Percentiles rank a stretch among this genome's conserved stretches.
These are phyloP conservation scores for Nakaseomyces bracarensis DNA, from an alignment of 1,139 yeast genomes.

Conservation along the genomic window DNA sequence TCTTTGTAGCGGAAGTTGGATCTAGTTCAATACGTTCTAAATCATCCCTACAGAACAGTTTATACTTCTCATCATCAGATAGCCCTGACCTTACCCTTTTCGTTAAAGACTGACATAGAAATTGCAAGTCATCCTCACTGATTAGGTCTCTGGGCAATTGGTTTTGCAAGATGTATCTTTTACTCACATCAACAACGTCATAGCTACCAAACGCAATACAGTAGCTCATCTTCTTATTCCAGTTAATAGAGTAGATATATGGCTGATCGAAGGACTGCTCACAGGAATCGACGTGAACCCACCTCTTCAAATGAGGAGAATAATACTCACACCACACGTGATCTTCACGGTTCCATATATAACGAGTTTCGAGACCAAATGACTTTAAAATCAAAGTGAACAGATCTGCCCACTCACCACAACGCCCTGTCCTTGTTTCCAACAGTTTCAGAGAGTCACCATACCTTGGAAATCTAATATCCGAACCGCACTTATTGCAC, in stretches of 20 bases:
- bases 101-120: conserved; percentile 37
- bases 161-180: conserved; percentile 52
- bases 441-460: conserved; percentile 58
- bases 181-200: conserved; percentile 62
- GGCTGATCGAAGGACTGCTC: conserved; percentile 85
- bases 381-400: conserved; percentile 65
- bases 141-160: conserved; percentile 45
- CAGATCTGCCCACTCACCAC: conserved; percentile 95
- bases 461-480: conserved; percentile 64
- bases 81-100: conserved; percentile 32
- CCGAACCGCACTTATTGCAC: conserved; percentile 44
- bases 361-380: conserved; percentile 55
- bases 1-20: conserved; percentile 7
- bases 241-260: conserved; percentile 61
- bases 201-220: conserved; percentile 58
- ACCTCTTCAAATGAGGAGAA: conserved; percentile 48
- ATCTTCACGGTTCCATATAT: conserved; percentile 83
- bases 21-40: conserved; percentile 36
- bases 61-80: conserved; percentile 32
- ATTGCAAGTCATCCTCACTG: conserved; percentile 37
- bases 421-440: conserved; percentile 61
- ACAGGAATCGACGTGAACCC: conserved; percentile 89
- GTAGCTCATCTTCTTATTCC: conserved; percentile 93
- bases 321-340: conserved; percentile 96
- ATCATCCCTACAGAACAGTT: conserved; percentile 35